Percentiles rank a stretch among this genome's conserved stretches.
Conservation (phyloP, 1,284 basidiomycete genomes). For the Vanrija sp. region DNA sequence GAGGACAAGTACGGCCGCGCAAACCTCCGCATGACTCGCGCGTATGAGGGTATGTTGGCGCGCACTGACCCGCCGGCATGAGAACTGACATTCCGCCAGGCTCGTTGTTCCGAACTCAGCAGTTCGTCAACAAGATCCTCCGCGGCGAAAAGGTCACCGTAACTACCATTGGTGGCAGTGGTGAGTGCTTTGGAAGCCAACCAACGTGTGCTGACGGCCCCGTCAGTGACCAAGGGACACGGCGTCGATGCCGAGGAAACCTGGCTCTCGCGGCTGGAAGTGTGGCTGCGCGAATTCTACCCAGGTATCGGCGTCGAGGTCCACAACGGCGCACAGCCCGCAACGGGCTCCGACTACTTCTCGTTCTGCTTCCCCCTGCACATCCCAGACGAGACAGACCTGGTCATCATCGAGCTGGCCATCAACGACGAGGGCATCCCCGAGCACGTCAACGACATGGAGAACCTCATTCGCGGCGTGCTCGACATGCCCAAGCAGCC, state of each 20-base stretch:
- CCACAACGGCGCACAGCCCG: conserved; percentile 40
- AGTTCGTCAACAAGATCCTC: conserved; percentile 36
- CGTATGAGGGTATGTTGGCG: conserved; percentile 39
- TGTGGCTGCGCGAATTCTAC: conserved; percentile 36
- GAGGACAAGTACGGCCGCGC: conserved; percentile 36
- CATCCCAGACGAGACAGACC: conserved; percentile 36
- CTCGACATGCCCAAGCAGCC: conserved; percentile 38
- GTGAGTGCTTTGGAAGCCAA: conserved; percentile 20
- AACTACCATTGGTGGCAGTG: conserved; percentile 43
- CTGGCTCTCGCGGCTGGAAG: conserved; percentile 37
- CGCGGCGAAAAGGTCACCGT: conserved; percentile 39
- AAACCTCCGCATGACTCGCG: conserved; percentile 37
- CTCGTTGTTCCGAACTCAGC: conserved; percentile 26
- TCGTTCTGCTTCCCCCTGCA: conserved; percentile 47
- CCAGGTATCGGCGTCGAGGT: conserved; percentile 23
- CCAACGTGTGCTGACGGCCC: neutral
- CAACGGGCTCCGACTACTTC: conserved; percentile 48
- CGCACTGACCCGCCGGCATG: neutral
- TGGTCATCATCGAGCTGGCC: conserved; percentile 45
- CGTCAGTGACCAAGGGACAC: conserved; percentile 44
- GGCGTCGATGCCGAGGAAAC: conserved; percentile 33
- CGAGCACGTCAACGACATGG: conserved; percentile 48
- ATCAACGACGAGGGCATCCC: conserved; percentile 46
- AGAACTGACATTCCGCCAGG: conserved; percentile 18
- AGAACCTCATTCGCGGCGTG: conserved; percentile 45